Percentiles rank a stretch among this genome's conserved stretches.
phyloP scores from a whole-genome alignment of 495 filamentous ascomycete species.

The Letharia columbiana region DNA sequence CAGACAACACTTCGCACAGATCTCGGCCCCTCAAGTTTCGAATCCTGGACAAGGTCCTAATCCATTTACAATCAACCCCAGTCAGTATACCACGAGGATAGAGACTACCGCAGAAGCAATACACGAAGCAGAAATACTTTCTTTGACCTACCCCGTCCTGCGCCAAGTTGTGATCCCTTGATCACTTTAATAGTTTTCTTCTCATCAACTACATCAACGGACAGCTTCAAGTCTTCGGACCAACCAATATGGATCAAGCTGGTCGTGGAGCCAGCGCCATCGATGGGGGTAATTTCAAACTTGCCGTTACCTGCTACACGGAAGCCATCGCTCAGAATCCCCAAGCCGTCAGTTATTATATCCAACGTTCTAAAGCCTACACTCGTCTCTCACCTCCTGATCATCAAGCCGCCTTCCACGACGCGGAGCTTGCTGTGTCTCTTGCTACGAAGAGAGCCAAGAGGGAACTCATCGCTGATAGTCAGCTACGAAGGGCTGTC shows the following conservation, averaged over 20 bases:
- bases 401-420: slow-evolving; percentile 53
- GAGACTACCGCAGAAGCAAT: too few relatives aligned
- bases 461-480: slow-evolving; percentile 67
- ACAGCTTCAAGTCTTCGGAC: neutral
- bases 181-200: neutral
- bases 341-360: slow-evolving; percentile 70
- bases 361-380: slow-evolving; percentile 79
- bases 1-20: too few relatives aligned
- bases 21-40: too few relatives aligned
- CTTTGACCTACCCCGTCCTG: too few relatives aligned
- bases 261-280: slow-evolving; percentile 57
- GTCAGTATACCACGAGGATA: too few relatives aligned
- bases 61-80: too few relatives aligned
- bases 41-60: too few relatives aligned
- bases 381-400: slow-evolving; percentile 53
- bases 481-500: slow-evolving; percentile 74
- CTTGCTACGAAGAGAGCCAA: slow-evolving; percentile 65
- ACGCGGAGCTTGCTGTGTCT: slow-evolving; percentile 70
- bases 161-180: too few relatives aligned
- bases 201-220: neutral
- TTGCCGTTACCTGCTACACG: slow-evolving; percentile 67
- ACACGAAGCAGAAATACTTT: too few relatives aligned
- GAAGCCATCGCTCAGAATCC: slow-evolving; percentile 58
- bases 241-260: slow-evolving; percentile 49
- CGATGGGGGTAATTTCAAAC: slow-evolving; percentile 48